Evolutionary conservation across 495 filamentous ascomycete species (phyloP).

Genomic region (Penicillium subrubescens): DNA sequence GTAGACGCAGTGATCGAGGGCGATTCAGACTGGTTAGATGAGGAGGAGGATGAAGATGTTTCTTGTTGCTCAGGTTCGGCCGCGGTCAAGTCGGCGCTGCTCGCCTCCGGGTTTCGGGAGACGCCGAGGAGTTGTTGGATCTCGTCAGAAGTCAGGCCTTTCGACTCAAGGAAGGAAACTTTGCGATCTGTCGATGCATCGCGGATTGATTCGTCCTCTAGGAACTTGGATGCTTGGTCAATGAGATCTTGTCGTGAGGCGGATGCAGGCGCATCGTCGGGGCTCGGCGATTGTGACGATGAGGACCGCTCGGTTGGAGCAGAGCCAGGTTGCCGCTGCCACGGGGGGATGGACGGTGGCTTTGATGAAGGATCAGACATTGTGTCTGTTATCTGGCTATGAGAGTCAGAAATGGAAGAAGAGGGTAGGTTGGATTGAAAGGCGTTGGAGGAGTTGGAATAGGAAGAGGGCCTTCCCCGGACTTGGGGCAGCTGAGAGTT

Average conservation of each 20-base stretch:
- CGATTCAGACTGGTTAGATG: slow-evolving; percentile 22
- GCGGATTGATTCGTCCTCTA: slow-evolving; percentile 76
- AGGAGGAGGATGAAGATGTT: slow-evolving; percentile 18
- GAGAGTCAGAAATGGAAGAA: neutral
- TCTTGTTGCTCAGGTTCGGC: slow-evolving; percentile 22
- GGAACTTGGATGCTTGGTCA: slow-evolving; percentile 74
- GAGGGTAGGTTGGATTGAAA: neutral
- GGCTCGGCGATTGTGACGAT: slow-evolving; percentile 34
- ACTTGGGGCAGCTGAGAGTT: slow-evolving; percentile 12
- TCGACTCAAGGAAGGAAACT: slow-evolving; percentile 74
- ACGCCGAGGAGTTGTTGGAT: slow-evolving; percentile 66
- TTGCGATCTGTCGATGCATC: slow-evolving; percentile 72
- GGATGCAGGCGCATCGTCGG: slow-evolving; percentile 36
- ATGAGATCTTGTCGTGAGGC: slow-evolving; percentile 51
- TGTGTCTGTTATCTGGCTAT: neutral
- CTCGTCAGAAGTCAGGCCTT: slow-evolving; percentile 70
- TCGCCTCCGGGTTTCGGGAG: slow-evolving; percentile 40
- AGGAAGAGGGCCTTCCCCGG: slow-evolving; percentile 22
- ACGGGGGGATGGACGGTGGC: slow-evolving; percentile 47
- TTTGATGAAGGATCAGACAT: slow-evolving; percentile 46
- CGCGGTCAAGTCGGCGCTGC: slow-evolving; percentile 25
- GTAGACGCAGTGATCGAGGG: slow-evolving; percentile 13
- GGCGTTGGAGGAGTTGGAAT: neutral
- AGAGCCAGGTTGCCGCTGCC: slow-evolving; percentile 41
- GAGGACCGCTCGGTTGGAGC: slow-evolving; percentile 22